Conservation (phyloP, 306 rosid genomes). For the Medicago arabica region DNA sequence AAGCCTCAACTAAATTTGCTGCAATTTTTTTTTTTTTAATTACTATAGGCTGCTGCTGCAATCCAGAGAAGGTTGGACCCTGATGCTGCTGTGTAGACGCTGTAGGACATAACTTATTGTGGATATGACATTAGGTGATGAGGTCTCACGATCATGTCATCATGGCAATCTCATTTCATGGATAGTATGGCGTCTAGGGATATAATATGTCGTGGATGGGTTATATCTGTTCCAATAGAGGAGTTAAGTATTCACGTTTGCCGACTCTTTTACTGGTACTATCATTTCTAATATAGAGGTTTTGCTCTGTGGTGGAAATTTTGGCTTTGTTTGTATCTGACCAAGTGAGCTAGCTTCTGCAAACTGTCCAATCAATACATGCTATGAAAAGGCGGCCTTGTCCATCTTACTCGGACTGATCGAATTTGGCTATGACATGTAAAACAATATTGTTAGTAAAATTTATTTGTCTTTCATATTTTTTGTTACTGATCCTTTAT, state of each 20-base stretch:
- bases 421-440: not conserved
- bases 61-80: slow-evolving; percentile 97
- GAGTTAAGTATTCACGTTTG: not conserved
- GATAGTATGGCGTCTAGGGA: slow-evolving; percentile 9
- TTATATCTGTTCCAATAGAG: slow-evolving; percentile 18
- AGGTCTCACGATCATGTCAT: slow-evolving; percentile 19
- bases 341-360: slow-evolving; percentile 23
- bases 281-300: not conserved
- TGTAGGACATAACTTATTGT: slow-evolving; percentile 1
- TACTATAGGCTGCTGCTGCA: slow-evolving; percentile 90
- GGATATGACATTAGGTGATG: slow-evolving; percentile 28
- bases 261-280: not conserved
- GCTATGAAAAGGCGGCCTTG: slow-evolving; percentile 1
- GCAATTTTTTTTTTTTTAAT: slow-evolving; percentile 23
- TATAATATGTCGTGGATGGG: not conserved
- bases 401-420: not conserved
- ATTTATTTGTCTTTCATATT: not conserved
- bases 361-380: slow-evolving; percentile 29
- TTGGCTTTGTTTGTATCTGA: slow-evolving; percentile 4
- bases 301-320: slow-evolving; percentile 1
- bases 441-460: not conserved
- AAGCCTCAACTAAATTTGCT: slow-evolving; percentile 24
- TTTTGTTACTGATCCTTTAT: not conserved
- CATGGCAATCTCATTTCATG: slow-evolving; percentile 16
- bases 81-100: slow-evolving; percentile 65